Percentiles rank a stretch among this genome's conserved stretches.
These are phyloP conservation scores for Artomyces pyxidatus DNA, from an alignment of 768 basidiomycete species.

Conservation along the genomic window DNA sequence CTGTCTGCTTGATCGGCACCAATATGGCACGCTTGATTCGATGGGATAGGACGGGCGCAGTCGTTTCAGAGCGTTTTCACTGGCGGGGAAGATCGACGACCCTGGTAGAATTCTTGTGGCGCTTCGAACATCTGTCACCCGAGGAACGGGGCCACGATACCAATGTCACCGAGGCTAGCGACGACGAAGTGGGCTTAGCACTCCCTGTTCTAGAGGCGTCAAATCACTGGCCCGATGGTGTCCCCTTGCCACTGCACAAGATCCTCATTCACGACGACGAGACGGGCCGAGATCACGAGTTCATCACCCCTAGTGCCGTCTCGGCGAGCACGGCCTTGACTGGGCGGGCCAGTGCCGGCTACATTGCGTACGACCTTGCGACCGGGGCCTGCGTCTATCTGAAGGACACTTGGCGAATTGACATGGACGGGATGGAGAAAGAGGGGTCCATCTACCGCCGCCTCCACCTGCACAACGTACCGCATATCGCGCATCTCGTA, in stretches of 20 bases:
- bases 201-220: neutral
- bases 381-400: neutral
- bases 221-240: neutral
- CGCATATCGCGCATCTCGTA: neutral
- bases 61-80: neutral
- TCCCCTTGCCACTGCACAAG: neutral
- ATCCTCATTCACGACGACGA: neutral
- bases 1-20: neutral
- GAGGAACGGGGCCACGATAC: neutral
- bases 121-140: neutral
- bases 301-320: neutral
- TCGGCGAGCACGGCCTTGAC: neutral
- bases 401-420: neutral
- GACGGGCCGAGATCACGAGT: neutral
- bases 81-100: neutral
- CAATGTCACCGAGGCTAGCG: neutral
- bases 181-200: neutral
- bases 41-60: neutral
- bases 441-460: neutral
- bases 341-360: neutral
- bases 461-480: neutral
- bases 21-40: neutral
- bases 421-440: neutral
- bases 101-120: neutral
- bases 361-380: neutral